Conservation (phyloP, 2,329 filamentous ascomycete species). For the Sclerotinia trifoliorum region DNA sequence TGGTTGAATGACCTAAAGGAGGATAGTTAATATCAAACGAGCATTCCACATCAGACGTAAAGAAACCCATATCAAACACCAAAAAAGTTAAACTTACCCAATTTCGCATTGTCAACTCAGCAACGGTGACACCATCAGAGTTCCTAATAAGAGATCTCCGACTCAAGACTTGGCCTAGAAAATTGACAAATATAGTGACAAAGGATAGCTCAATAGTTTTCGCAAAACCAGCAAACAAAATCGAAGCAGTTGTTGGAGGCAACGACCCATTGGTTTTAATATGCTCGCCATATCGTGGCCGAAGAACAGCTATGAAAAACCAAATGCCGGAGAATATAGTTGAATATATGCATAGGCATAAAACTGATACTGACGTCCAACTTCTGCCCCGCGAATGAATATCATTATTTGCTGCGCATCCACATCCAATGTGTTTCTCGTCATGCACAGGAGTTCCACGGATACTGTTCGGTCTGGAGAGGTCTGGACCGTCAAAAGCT, state of each 20-base stretch:
- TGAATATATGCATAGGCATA: constrained; percentile 58
- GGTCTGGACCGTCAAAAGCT: constrained; percentile 15
- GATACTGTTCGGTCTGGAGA: constrained; percentile 8
- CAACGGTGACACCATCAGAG: constrained; percentile 65
- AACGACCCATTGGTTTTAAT: constrained; percentile 56
- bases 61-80: not conserved
- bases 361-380: constrained; percentile 52
- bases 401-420: constrained; percentile 30
- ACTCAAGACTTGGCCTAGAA: constrained; percentile 73
- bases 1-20: constrained; percentile 70
- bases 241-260: constrained; percentile 61
- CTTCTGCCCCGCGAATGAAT: constrained; percentile 31
- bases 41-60: not conserved
- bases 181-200: constrained; percentile 73
- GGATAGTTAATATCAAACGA: constrained; percentile 55
- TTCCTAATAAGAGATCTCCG: constrained; percentile 61
- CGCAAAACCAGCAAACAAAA: constrained; percentile 67
- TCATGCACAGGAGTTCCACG: not conserved
- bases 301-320: constrained; percentile 59
- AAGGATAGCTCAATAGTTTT: constrained; percentile 78
- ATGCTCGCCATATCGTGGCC: constrained; percentile 59
- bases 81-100: constrained; percentile 48
- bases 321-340: constrained; percentile 65
- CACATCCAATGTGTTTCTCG: constrained; percentile 25
- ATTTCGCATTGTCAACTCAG: constrained; percentile 74